These are phyloP conservation scores for Globisporangium rhizosaccharum DNA, from an alignment of 352 stramenopile species.

Conservation along the genomic window DNA sequence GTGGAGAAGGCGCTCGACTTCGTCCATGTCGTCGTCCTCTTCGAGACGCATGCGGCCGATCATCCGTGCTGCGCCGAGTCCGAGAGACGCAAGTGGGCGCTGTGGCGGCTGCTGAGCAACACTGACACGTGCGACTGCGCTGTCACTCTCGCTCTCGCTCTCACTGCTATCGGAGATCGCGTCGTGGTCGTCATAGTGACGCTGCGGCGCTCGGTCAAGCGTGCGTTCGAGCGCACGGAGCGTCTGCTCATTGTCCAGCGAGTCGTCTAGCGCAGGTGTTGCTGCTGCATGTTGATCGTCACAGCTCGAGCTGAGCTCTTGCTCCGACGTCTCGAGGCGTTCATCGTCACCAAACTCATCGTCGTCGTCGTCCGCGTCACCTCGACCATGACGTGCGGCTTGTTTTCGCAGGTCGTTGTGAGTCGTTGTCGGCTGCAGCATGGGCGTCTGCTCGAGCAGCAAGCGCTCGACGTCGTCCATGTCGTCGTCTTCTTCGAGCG, in stretches of 20 bases:
- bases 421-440: neutral
- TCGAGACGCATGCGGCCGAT: neutral
- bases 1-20: constrained; percentile 9
- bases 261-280: too few species aligned
- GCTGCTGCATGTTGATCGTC: too few species aligned
- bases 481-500: constrained; percentile 22
- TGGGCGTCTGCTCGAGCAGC: constrained; percentile 7
- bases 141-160: neutral
- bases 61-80: neutral
- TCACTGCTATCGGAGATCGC: neutral
- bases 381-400: neutral
- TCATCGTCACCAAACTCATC: too few species aligned
- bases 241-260: too few species aligned
- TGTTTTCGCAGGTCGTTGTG: neutral
- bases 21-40: constrained; percentile 17
- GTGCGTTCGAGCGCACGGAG: too few species aligned
- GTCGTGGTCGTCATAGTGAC: neutral
- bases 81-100: neutral
- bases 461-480: constrained; percentile 30
- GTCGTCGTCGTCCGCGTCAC: neutral
- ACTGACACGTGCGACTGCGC: neutral
- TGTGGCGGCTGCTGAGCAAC: neutral
- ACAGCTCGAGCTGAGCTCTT: too few species aligned
- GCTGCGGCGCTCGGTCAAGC: neutral
- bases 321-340: too few species aligned